phyloP scores from a whole-genome alignment of 2,329 filamentous ascomycete genomes.

The Aspergillus aculeatus region DNA sequence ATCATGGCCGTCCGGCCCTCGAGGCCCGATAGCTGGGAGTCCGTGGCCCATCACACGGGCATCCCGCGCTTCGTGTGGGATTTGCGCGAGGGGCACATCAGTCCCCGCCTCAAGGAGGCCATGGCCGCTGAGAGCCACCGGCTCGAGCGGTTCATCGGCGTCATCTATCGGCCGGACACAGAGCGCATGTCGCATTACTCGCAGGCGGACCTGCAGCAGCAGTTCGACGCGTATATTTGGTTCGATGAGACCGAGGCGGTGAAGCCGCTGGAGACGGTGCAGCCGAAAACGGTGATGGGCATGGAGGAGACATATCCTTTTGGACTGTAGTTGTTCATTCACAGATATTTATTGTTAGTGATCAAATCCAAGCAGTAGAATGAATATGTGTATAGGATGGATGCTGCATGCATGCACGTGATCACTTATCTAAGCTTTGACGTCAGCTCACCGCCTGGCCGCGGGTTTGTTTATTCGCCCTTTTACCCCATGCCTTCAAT shows the following conservation, averaged over 20 bases:
- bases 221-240: constrained; percentile 54
- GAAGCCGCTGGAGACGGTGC: constrained; percentile 45
- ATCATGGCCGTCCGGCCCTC: constrained; percentile 51
- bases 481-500: constrained; percentile 5
- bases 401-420: background rate
- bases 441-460: constrained; percentile 18
- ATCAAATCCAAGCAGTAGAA: background rate
- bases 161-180: constrained; percentile 53
- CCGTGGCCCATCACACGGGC: constrained; percentile 48
- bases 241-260: constrained; percentile 51
- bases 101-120: constrained; percentile 36
- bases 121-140: constrained; percentile 36
- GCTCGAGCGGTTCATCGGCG: constrained; percentile 55
- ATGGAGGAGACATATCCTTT: constrained; percentile 55
- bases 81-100: constrained; percentile 39
- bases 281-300: constrained; percentile 45
- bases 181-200: constrained; percentile 53
- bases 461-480: constrained; percentile 18
- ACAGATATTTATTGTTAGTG: background rate
- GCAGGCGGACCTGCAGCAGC: constrained; percentile 45
- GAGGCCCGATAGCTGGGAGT: constrained; percentile 50
- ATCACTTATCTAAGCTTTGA: constrained; percentile 5
- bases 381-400: no score
- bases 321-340: constrained; percentile 40
- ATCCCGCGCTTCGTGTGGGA: constrained; percentile 50